Evolutionary conservation across 1,284 basidiomycete species (phyloP), one percentile per base, ranked within the genome.

Genomic region (Marasmius oreades): DNA sequence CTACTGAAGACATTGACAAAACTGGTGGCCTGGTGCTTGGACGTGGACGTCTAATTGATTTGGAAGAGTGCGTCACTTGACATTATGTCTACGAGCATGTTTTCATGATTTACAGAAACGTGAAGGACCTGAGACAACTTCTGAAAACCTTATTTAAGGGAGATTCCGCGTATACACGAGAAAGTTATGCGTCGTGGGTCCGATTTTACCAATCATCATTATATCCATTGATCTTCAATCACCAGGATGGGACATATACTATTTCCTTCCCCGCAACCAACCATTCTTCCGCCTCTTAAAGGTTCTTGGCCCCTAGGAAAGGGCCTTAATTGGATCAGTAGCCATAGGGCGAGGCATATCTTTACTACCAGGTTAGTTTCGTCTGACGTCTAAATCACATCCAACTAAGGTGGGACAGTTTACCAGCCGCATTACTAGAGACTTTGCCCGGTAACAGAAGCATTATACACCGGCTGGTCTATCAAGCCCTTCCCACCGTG

Each of bases 171-270:
- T 11, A 20, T n/a, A 16, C 16, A 6, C 8, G 16, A 42, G 39
- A 42, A 42, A 16, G 10, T 20, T 7, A 16, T 16, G 39, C 39
- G 20, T 14, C 20, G 39, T 42, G 39, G 16, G 39, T 20, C 16
- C 39, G 16, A 16, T 18, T 42, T n/a, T 42, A 59, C 77, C 71
- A 14, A 53, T 36, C 53, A 33, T 34, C 52, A 37, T 51, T 47
- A 43, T 42, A 28, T 11, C 52, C 43, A 26, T 33, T 45, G 14
- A 28, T 46, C 37, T 31, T 2, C 18, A 7, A 28, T 54, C 16
- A 14, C 47, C 20, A 88, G 86, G 51, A 66, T 80, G 51, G 86
- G 86, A 0, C 84, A 88, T 66, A 55, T 85, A 16, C 70, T 88
- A 16, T 59, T 66, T 7, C 62, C 71, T 16, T 62, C 69, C 37